Percentiles rank a stretch among this genome's conserved stretches.
These are phyloP conservation scores for Pleurotus salmoneostramineus DNA, from an alignment of 768 basidiomycete genomes.

Conservation along the genomic window DNA sequence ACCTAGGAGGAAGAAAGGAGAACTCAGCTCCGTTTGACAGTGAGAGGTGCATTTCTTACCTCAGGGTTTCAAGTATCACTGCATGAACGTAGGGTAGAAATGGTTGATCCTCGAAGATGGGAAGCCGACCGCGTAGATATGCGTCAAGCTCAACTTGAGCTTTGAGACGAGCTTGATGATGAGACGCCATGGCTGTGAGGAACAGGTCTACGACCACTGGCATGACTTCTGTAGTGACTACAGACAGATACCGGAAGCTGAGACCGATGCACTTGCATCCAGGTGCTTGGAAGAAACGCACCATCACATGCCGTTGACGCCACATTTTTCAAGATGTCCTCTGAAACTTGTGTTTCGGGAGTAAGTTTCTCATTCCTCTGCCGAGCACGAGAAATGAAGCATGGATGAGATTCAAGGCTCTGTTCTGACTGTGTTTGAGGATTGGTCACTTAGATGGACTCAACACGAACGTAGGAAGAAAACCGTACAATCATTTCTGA, in stretches of 20 bases:
- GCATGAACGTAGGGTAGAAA: not conserved
- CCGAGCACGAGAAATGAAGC: not conserved
- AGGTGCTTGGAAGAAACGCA: not conserved
- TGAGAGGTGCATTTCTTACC: not conserved
- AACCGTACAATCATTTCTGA: not conserved
- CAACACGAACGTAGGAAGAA: not conserved
- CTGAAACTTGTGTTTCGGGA: not conserved
- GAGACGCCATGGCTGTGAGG: not conserved
- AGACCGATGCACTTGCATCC: not conserved
- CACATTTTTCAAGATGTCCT: not conserved
- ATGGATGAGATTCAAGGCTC: not conserved
- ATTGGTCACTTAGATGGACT: not conserved
- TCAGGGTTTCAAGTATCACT: not conserved
- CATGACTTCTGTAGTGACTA: not conserved
- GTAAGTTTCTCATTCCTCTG: not conserved
- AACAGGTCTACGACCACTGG: not conserved
- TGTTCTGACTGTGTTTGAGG: not conserved
- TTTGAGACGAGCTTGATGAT: not conserved
- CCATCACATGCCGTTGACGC: not conserved
- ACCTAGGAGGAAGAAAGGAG: not conserved
- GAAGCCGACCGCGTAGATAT: not conserved
- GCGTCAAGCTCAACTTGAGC: not conserved
- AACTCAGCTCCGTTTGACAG: not conserved
- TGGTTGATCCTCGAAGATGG: not conserved
- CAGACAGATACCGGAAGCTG: not conserved